phyloP scores from a whole-genome alignment of 352 stramenopile species.

The Elongisporangium anandrum region DNA sequence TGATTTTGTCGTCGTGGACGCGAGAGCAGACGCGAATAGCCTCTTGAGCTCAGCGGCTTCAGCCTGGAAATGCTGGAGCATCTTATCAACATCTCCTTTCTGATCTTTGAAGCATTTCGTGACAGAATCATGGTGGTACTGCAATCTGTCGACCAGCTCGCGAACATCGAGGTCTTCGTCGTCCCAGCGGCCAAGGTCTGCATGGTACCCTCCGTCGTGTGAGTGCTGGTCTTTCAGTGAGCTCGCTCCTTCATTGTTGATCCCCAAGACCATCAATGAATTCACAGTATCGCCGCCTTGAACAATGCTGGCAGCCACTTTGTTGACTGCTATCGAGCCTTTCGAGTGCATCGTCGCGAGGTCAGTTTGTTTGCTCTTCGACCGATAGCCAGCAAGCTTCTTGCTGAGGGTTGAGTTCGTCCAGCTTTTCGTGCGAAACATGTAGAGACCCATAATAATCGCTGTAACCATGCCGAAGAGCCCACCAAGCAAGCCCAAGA shows the following conservation, averaged over 20 bases:
- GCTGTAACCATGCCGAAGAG: constrained; percentile 70
- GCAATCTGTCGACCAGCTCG: constrained; percentile 67
- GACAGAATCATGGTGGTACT: constrained; percentile 75
- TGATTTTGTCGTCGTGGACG: neutral
- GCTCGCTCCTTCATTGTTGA: neutral
- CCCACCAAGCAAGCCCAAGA: constrained; percentile 67
- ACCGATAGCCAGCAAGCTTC: constrained; percentile 34
- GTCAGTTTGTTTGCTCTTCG: constrained; percentile 50
- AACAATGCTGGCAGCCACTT: constrained; percentile 1
- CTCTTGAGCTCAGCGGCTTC: constrained; percentile 66
- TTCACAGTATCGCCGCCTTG: neutral
- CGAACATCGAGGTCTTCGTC: constrained; percentile 74
- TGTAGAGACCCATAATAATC: constrained; percentile 77
- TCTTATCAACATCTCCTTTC: constrained; percentile 51
- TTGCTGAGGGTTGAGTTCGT: constrained; percentile 29
- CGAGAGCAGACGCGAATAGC: constrained; percentile 27
- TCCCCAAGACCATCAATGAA: neutral
- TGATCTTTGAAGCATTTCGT: constrained; percentile 73
- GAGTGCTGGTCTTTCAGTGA: constrained; percentile 7
- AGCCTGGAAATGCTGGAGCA: constrained; percentile 61
- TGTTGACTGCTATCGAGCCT: constrained; percentile 50
- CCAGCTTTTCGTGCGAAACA: constrained; percentile 84
- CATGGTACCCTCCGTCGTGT: constrained; percentile 24
- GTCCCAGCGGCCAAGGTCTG: constrained; percentile 60
- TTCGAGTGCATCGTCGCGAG: constrained; percentile 66